A percentile compares a stretch with the other conserved stretches of the same genome.
Conservation (phyloP, 2,329 filamentous ascomycete species). For the Dactylella cylindrospora region DNA sequence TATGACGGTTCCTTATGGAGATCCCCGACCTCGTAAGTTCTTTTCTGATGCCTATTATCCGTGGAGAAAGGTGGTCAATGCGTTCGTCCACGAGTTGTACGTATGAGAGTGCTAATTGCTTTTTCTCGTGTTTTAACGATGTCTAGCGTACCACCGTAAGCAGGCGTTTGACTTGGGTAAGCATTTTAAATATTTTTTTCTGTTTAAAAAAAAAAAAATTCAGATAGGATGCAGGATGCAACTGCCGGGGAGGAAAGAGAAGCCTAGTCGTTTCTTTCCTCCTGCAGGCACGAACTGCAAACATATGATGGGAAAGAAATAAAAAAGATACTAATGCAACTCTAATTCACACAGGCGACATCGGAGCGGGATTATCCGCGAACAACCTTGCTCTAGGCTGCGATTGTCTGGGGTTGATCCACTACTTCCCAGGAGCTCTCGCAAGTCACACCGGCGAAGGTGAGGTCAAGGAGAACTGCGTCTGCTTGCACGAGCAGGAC, state of each 20-base stretch:
- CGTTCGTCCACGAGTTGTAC: no score
- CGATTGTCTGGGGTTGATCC: constrained; percentile 69
- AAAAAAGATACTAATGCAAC: no score
- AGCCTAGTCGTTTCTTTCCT: no score
- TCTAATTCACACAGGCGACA: constrained; percentile 59
- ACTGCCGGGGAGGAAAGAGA: no score
- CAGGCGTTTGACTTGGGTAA: constrained; percentile 64
- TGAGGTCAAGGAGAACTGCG: constrained; percentile 63
- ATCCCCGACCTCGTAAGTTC: constrained; percentile 57
- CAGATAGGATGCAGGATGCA: no score
- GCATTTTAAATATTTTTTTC: no score
- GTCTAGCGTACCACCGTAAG: constrained; percentile 66
- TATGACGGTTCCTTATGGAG: constrained; percentile 63
- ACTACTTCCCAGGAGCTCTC: constrained; percentile 63
- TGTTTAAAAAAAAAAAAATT: no score
- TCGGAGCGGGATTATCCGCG: constrained; percentile 61
- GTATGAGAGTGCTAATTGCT: constrained; percentile 15
- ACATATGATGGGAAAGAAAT: no score
- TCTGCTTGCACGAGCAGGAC: constrained; percentile 72
- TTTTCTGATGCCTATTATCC: no score
- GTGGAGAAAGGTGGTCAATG: no score
- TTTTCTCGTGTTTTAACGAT: constrained; percentile 17
- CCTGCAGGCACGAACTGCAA: no score
- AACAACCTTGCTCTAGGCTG: constrained; percentile 69
- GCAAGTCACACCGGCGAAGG: constrained; percentile 63